A percentile compares a stretch with the other conserved stretches of the same genome.
Evolutionary conservation across 257 asterid species (phyloP).

Genomic region (Anisodus tanguticus): DNA sequence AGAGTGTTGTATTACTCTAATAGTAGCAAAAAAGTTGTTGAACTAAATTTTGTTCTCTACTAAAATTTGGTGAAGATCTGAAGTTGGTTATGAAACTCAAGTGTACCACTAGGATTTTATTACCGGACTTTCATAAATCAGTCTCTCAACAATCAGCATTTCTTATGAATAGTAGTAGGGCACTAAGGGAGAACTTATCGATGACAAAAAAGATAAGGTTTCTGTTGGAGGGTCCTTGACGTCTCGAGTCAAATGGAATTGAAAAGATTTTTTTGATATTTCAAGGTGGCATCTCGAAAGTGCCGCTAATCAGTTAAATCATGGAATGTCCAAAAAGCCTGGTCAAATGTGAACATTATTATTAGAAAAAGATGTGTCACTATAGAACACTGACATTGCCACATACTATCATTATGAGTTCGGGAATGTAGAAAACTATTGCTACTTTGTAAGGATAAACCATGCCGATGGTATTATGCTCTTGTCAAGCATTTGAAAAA

Average conservation of each 20-base stretch:
- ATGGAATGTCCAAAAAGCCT: no score
- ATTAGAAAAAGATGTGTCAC: not conserved
- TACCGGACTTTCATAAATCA: no score
- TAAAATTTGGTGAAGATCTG: not conserved
- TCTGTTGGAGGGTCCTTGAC: no score
- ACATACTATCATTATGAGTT: not conserved
- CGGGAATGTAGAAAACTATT: not conserved
- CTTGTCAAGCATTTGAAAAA: not conserved
- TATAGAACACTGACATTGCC: not conserved
- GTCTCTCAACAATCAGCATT: no score
- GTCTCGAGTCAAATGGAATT: no score
- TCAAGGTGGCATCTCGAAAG: no score
- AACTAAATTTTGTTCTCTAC: not conserved
- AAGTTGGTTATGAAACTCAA: not conserved
- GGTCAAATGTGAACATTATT: no score
- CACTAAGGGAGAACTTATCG: no score
- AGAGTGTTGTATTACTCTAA: not conserved
- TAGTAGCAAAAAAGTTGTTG: not conserved
- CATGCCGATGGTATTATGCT: not conserved
- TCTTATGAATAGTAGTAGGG: no score
- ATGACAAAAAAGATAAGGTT: no score
- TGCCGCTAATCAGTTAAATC: no score
- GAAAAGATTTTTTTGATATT: no score
- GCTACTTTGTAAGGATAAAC: not conserved
- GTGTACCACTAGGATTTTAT: not conserved